Evolutionary conservation across 345 rosid species (phyloP), one percentile per base, ranked within the genome.

Genomic region (Rhodamnia argentea): DNA sequence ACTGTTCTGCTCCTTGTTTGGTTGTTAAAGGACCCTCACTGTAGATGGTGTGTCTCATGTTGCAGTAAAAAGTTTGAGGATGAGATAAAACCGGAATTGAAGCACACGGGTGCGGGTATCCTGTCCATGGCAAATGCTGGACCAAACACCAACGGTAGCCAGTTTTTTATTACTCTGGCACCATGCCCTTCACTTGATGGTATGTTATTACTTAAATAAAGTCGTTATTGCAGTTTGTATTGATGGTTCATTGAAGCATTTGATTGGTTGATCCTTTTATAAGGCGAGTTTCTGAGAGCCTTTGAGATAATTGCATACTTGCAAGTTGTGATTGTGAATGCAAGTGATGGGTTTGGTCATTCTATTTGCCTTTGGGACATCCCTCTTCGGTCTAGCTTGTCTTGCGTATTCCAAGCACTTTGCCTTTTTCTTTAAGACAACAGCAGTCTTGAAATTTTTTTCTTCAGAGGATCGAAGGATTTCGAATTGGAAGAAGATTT

Each of bases 41-140:
- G 37, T 57, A 10, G 26, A 47, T 0, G 40, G 14, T 5, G 26
- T 51, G 53, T 60, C 4, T 83, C 14, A 37, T 70, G 55, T 87
- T 87, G 83, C 86, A 96, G 99, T 85, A 81, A 90, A n/a, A 92
- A 93, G 88, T 96, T 96, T 89, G 99, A 96, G 87, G 98, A 97
- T 88, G 99, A 97, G 93, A 93, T 95, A 82, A 94, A 83, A 87
- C 84, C 93, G 12, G 99, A 97, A 87, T 90, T 97, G 87, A 97
- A 95, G 91, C 99, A 97, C 90, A 95, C 98, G 9, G 99, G 99
- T 87, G 99, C 98, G 85, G 99, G 98, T 27, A 95, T 95, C 52
- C 82, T 96, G 83, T 95, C 99, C 54, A 96, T 97, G 99, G 99
- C 99, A 58, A 96, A 97, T 88, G 99, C 99, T 87, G 99, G 99